Conservation (phyloP, 331 rosid species). For the Acacia pycnantha region DNA sequence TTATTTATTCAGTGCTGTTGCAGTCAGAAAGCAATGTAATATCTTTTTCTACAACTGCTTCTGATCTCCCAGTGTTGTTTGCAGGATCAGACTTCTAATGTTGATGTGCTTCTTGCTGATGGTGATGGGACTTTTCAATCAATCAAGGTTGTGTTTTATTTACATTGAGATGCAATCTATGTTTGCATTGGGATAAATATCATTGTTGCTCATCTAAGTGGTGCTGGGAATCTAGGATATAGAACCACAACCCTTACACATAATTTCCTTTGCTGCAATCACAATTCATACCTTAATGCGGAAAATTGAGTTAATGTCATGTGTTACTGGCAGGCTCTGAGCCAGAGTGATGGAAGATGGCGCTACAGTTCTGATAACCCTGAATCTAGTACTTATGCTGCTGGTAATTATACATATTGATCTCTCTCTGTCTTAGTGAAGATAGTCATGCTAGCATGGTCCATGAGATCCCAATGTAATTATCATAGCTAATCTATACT, state of each 20-base stretch:
- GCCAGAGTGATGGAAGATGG: constrained; percentile 99
- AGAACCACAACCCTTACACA: constrained; percentile 17
- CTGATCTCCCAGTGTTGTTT: constrained; percentile 15
- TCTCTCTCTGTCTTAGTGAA: background rate
- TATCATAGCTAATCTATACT: constrained; percentile 1
- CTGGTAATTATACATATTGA: constrained; percentile 59
- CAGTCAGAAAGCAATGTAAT: constrained; percentile 7
- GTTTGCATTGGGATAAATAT: constrained; percentile 27
- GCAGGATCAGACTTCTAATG: constrained; percentile 71
- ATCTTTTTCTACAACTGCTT: constrained; percentile 24
- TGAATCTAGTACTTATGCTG: constrained; percentile 94
- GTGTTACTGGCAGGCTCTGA: constrained; percentile 69
- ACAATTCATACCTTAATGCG: constrained; percentile 10
- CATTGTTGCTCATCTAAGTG: constrained; percentile 23
- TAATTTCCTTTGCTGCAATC: constrained; percentile 7
- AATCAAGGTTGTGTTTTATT: constrained; percentile 63
- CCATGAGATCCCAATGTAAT: background rate
- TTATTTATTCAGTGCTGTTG: background rate
- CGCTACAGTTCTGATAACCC: constrained; percentile 84
- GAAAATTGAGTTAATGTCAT: constrained; percentile 25
- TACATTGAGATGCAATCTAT: constrained; percentile 16
- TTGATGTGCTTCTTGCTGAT: constrained; percentile 66
- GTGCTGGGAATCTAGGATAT: constrained; percentile 15
- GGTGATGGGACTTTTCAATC: constrained; percentile 72
- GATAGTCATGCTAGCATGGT: background rate